Conservation (phyloP, 192 early-diverging fungal species). For the Umbelopsis vinacea region DNA sequence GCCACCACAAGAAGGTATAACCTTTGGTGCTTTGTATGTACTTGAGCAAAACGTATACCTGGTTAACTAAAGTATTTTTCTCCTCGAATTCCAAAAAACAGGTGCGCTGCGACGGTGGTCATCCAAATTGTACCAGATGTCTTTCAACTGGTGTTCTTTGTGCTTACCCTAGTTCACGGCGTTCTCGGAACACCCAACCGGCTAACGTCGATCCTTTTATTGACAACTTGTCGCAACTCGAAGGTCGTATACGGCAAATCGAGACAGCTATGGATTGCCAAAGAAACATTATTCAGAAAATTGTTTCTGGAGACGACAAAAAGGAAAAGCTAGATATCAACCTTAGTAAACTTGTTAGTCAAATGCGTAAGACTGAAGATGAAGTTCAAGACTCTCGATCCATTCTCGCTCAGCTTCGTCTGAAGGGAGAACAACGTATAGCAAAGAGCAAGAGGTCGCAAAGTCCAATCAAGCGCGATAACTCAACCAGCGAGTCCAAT, state of each 20-base stretch:
- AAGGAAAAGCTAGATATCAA: conserved; percentile 4
- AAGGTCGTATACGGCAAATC: conserved; percentile 35
- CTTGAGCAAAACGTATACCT: conserved; percentile 1
- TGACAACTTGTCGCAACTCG: conserved; percentile 36
- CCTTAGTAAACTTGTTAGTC: background rate
- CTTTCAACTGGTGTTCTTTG: conserved; percentile 32
- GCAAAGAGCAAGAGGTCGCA: conserved; percentile 28
- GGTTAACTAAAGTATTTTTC: background rate
- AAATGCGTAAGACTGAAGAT: conserved; percentile 39
- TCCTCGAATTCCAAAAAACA: background rate
- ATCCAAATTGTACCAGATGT: conserved; percentile 40
- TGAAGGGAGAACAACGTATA: conserved; percentile 38
- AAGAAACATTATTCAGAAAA: conserved; percentile 24
- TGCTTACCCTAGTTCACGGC: conserved; percentile 42
- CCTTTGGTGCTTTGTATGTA: background rate
- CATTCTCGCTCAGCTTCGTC: conserved; percentile 39
- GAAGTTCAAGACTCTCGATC: conserved; percentile 43
- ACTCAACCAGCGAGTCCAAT: background rate
- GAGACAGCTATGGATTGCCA: conserved; percentile 34
- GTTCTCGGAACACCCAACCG: conserved; percentile 42
- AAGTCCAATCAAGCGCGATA: background rate
- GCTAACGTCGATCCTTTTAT: conserved; percentile 42
- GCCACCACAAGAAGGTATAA: conserved; percentile 44
- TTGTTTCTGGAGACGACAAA: conserved; percentile 22
- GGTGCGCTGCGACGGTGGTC: conserved; percentile 41